These are phyloP conservation scores for Ambrosia hybrid DNA, from an alignment of 140 eudicot species.

Conservation along the genomic window DNA sequence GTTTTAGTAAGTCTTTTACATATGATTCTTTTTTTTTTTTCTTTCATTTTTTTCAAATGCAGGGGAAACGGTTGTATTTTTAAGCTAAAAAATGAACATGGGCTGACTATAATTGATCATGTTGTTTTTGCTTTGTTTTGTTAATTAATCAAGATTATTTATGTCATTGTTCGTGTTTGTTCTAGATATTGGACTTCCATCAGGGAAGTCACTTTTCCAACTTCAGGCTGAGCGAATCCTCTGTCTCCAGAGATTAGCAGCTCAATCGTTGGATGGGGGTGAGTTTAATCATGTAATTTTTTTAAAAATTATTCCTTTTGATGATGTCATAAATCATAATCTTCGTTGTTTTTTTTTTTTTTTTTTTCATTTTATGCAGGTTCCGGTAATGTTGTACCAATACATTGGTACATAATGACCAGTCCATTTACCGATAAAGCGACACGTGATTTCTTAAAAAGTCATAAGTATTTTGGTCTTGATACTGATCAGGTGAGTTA, in stretches of 20 bases:
- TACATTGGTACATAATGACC: slow-evolving; percentile 99
- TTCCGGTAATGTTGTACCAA: slow-evolving; percentile 47
- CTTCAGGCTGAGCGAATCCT: slow-evolving; percentile 95
- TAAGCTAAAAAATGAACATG: too few species aligned
- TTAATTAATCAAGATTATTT: too few species aligned
- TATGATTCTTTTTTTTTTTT: background rate
- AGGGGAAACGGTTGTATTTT: too few species aligned
- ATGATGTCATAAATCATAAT: slow-evolving; percentile 14
- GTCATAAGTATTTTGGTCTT: slow-evolving; percentile 90
- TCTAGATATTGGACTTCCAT: slow-evolving; percentile 97
- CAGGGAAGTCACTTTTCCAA: slow-evolving; percentile 98
- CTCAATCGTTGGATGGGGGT: slow-evolving; percentile 75
- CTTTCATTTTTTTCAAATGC: too few species aligned
- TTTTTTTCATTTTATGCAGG: slow-evolving; percentile 44
- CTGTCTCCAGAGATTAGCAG: slow-evolving; percentile 84
- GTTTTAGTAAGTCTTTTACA: slow-evolving; percentile 74
- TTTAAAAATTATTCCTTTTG: background rate
- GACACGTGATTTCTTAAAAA: slow-evolving; percentile 80
- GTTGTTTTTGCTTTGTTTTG: too few species aligned
- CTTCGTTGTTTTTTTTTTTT: too few species aligned
- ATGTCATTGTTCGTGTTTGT: slow-evolving; percentile 17
- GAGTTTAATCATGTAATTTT: slow-evolving; percentile 30
- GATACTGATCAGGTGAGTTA: slow-evolving; percentile 24
- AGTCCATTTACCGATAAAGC: slow-evolving; percentile 94
- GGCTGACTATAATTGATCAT: too few species aligned